phyloP scores from a whole-genome alignment of 2,329 filamentous ascomycete genomes.

The Aaosphaeria pasadenensis region DNA sequence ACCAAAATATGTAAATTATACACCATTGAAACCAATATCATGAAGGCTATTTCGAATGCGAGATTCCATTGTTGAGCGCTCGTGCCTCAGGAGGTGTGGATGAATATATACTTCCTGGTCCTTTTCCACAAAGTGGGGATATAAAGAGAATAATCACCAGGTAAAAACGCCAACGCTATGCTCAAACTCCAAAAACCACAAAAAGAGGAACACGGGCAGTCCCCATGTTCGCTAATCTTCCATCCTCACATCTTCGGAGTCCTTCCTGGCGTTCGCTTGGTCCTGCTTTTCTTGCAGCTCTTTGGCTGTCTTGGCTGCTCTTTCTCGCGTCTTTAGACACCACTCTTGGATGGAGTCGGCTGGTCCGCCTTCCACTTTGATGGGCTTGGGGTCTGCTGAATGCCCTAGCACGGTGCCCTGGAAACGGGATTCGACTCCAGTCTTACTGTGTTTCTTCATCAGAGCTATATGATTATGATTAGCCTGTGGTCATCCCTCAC shows the following conservation, averaged over 20 bases:
- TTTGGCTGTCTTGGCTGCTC: constrained; percentile 18
- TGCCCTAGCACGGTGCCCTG: constrained; percentile 80
- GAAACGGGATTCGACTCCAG: constrained; percentile 81
- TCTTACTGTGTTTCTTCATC: constrained; percentile 91
- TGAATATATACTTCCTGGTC: no score
- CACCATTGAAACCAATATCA: no score
- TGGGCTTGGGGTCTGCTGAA: constrained; percentile 64
- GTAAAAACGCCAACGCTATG: constrained; percentile 36
- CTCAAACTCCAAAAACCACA: constrained; percentile 7
- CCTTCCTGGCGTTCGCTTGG: constrained; percentile 13
- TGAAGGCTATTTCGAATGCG: no score
- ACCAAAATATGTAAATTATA: no score
- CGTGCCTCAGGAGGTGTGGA: no score
- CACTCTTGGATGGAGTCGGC: constrained; percentile 66
- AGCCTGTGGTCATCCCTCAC: constrained; percentile 9
- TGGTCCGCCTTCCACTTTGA: constrained; percentile 76
- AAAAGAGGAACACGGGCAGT: no score
- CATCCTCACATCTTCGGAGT: constrained; percentile 23
- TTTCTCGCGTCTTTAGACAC: constrained; percentile 40
- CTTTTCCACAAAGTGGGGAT: no score
- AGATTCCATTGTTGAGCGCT: no score
- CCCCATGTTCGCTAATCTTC: constrained; percentile 14
- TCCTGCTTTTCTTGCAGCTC: constrained; percentile 14
- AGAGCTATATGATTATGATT: constrained; percentile 54
- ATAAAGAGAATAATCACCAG: no score